Base-by-base conservation (phyloP, 1,139 yeast species). In the Magnusiomyces suaveolens region DNA sequence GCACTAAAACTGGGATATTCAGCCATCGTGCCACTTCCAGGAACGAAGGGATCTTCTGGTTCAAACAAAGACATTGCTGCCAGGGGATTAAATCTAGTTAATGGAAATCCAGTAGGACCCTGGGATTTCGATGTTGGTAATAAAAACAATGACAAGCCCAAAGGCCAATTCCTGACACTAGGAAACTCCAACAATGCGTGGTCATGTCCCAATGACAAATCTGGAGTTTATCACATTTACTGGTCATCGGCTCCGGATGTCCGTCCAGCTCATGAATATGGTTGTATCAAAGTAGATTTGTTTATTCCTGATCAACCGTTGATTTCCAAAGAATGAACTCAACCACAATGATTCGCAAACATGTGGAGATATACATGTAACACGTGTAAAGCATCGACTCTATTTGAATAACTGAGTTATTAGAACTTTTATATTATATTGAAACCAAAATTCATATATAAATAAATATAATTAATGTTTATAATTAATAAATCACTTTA, bases 221-320 rank as follows among this genome's bases (percentile, higher is more conserved):
- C 43, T 12, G 53, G 52, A 2, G 49, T 41, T n/a, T 50, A 53
- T 33, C 48, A 46, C 32, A 36, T 51, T 14, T 53, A 29, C 32
- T 53, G 56, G 56, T 38, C 44, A 12, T 20, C 44, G 18, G 20
- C 10, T 20, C 25, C 44, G 3, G 29, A 50, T 20, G 46, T 24
- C 14, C 39, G 48, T 25, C 56, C 56, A 10, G 24, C 26, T 12
- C 20, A 48, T n/a, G 32, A 47, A 46, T 23, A 18, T 20, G 56
- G 56, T 10, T 50, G 56, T 25, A 46, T 53, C 46, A 39, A 39
- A 24, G 53, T 51, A 4, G 53, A 53, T 23, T 46, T 53, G 43
- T 49, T 24, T 46, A 21, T 52, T 14, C 43, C 51, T 36, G 43
- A 48, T 16, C 29, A 41, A 41, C 23, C 44, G 4, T n/a, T 41